These are phyloP conservation scores for Phanerodontia chrysosporium DNA, from an alignment of 768 basidiomycete genomes.

Conservation along the genomic window DNA sequence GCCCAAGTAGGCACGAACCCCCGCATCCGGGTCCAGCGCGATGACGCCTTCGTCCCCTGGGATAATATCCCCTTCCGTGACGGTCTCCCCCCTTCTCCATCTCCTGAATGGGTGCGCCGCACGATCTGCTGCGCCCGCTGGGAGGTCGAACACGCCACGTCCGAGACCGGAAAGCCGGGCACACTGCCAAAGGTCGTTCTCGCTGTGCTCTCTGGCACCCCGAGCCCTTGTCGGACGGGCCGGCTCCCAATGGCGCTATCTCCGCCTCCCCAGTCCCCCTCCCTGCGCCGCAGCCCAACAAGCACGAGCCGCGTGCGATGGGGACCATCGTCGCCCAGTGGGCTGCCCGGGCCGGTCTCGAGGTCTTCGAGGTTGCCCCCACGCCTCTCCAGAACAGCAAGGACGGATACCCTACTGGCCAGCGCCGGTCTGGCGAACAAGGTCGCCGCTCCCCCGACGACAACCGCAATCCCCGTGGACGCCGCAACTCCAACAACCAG, in stretches of 20 bases:
- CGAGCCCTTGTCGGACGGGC: conserved; percentile 13
- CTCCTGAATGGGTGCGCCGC: conserved; percentile 83
- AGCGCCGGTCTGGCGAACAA: conserved; percentile 18
- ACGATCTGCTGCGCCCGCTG: conserved; percentile 80
- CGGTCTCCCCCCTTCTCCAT: conserved; percentile 31
- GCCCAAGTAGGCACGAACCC: conserved; percentile 80
- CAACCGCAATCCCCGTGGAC: conserved; percentile 21
- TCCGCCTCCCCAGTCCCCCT: conserved; percentile 56
- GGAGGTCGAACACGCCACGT: conserved; percentile 56
- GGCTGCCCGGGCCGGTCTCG: conserved; percentile 61
- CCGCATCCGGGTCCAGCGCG: conserved; percentile 76
- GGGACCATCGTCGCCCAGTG: conserved; percentile 63
- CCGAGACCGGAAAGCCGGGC: conserved; percentile 20
- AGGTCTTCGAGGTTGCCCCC: conserved; percentile 47
- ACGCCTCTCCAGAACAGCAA: conserved; percentile 5
- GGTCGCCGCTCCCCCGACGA: conserved; percentile 27
- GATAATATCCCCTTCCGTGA: conserved; percentile 60
- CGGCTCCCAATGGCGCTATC: conserved; percentile 10
- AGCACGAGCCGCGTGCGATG: conserved; percentile 60
- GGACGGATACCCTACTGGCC: not conserved
- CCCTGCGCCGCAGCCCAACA: conserved; percentile 54
- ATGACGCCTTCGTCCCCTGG: conserved; percentile 82
- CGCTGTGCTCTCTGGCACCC: conserved; percentile 39
- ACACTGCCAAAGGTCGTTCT: conserved; percentile 52
- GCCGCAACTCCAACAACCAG: conserved; percentile 17